phyloP scores from a whole-genome alignment of 2,329 filamentous ascomycete species.

The Phyllosticta citriasiana region DNA sequence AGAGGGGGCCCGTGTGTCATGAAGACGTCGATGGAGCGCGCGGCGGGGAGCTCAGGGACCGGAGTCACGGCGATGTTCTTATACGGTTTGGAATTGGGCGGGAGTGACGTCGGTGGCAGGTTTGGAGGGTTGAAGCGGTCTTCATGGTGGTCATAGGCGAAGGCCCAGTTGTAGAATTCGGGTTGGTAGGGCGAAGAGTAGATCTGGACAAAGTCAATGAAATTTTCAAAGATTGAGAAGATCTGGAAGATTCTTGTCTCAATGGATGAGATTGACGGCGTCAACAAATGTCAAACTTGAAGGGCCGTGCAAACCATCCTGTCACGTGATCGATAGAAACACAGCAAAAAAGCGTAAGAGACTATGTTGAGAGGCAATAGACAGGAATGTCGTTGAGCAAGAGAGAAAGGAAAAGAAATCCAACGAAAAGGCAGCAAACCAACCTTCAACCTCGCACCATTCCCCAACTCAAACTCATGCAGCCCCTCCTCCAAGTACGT shows the following conservation, averaged over 20 bases:
- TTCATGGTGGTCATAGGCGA: conserved; percentile 40
- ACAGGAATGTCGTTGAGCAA: background rate
- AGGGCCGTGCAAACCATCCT: no score
- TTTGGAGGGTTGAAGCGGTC: conserved; percentile 43
- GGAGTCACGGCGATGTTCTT: conserved; percentile 11
- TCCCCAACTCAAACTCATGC: conserved; percentile 36
- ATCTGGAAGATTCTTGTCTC: background rate
- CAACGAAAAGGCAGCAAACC: background rate
- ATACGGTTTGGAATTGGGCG: conserved; percentile 14
- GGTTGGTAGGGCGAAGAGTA: conserved; percentile 48
- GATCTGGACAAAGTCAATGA: conserved; percentile 21
- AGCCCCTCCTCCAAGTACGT: conserved; percentile 47
- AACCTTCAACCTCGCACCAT: conserved; percentile 39
- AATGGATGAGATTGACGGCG: background rate
- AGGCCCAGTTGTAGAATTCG: conserved; percentile 47
- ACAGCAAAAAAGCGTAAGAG: no score
- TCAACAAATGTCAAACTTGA: no score
- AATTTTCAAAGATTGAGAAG: background rate
- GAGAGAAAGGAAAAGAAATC: background rate
- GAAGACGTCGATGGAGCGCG: conserved; percentile 44
- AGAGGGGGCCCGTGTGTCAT: conserved; percentile 53
- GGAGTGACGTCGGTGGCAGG: conserved; percentile 1
- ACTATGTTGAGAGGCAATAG: no score
- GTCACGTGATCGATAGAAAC: no score
- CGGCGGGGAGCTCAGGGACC: conserved; percentile 30